Conservation (phyloP, 78 protist species). For the Pirum gemmata region DNA sequence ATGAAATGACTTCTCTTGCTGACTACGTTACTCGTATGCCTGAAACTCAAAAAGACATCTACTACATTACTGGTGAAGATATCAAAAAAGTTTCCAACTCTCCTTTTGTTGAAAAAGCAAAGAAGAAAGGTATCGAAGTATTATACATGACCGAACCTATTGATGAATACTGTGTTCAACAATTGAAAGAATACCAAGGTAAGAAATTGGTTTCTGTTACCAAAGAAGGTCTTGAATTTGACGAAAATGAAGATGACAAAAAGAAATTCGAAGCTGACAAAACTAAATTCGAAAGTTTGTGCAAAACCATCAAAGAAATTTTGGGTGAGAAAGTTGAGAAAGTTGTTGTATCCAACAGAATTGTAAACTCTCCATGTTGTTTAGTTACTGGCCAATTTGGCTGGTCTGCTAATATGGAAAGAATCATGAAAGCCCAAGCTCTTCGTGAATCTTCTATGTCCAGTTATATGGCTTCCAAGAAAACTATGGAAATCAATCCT, state of each 20-base stretch:
- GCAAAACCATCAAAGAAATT: slow-evolving; percentile 93
- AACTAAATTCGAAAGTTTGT: slow-evolving; percentile 78
- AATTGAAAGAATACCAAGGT: slow-evolving; percentile 96
- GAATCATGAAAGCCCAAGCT: slow-evolving; percentile 99
- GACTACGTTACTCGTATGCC: slow-evolving; percentile 97
- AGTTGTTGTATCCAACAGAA: slow-evolving; percentile 84
- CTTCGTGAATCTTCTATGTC: slow-evolving; percentile 90
- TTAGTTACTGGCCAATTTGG: slow-evolving; percentile 95
- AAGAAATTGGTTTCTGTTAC: slow-evolving; percentile 95
- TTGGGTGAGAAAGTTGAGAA: slow-evolving; percentile 98
- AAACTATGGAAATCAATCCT: slow-evolving; percentile 96
- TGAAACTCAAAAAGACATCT: slow-evolving; percentile 95
- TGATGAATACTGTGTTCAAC: slow-evolving; percentile 98
- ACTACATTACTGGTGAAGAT: slow-evolving; percentile 98
- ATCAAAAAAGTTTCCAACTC: slow-evolving; percentile 72
- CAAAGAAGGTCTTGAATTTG: slow-evolving; percentile 94
- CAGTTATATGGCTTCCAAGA: slow-evolving; percentile 89
- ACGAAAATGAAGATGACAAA: slow-evolving; percentile 91
- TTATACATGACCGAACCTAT: slow-evolving; percentile 98
- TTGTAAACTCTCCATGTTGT: slow-evolving; percentile 88
- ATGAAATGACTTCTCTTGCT: slow-evolving; percentile 85
- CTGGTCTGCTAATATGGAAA: slow-evolving; percentile 98
- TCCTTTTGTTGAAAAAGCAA: slow-evolving; percentile 88
- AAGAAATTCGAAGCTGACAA: slow-evolving; percentile 78
- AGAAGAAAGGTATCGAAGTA: slow-evolving; percentile 80